Evolutionary conservation across 164 flowering plant genomes (phyloP).

Genomic region (Berberis thunbergii): DNA sequence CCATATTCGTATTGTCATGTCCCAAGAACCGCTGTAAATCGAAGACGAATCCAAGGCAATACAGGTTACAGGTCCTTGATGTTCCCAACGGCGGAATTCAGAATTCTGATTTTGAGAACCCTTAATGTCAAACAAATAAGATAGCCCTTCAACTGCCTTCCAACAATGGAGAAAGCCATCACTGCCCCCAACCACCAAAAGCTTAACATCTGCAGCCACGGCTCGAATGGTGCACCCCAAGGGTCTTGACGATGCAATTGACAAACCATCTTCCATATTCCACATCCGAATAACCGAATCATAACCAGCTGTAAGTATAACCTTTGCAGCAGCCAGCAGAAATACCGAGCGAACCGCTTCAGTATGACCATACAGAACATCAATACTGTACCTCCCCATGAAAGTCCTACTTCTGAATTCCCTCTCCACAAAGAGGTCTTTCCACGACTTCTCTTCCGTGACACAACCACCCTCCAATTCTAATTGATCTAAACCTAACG

Average conservation of each 20-base stretch:
- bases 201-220: constrained; percentile 64
- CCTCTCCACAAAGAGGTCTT: constrained; percentile 75
- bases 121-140: constrained; percentile 59
- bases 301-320: constrained; percentile 79
- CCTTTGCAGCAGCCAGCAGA: constrained; percentile 56
- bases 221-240: constrained; percentile 88
- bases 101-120: constrained; percentile 27
- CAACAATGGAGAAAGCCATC: constrained; percentile 82
- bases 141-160: constrained; percentile 54
- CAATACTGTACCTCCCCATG: constrained; percentile 45
- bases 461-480: constrained; percentile 12
- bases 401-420: constrained; percentile 58
- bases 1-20: constrained; percentile 89
- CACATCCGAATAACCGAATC: constrained; percentile 57
- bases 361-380: constrained; percentile 70
- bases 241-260: constrained; percentile 49
- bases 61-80: constrained; percentile 78
- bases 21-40: constrained; percentile 98
- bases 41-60: constrained; percentile 61
- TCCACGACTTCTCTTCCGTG: constrained; percentile 68
- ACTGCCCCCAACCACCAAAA: constrained; percentile 83
- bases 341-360: constrained; percentile 77
- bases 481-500: constrained; percentile 19
- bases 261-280: constrained; percentile 78
- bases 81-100: constrained; percentile 76